Conservation (phyloP, 2,329 filamentous ascomycete species). For the Hypoxylon sp. region DNA sequence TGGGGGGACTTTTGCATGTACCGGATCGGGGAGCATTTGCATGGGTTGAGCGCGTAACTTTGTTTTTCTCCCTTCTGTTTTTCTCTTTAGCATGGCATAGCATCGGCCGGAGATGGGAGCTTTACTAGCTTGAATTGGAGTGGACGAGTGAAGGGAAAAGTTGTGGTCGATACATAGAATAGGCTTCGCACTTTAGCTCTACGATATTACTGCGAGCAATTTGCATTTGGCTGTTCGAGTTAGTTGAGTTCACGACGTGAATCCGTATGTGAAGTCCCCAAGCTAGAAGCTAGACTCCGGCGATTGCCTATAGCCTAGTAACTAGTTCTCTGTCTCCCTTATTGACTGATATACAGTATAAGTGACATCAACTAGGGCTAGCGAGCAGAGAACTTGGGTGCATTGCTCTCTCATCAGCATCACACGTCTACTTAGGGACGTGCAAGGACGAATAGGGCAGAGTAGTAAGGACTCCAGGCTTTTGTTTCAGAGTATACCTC, state of each 20-base stretch:
- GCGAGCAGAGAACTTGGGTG: neutral
- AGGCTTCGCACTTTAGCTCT: neutral
- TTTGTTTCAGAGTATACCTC: too few relatives aligned
- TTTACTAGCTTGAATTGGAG: constrained; percentile 1
- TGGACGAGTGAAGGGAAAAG: constrained; percentile 4
- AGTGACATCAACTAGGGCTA: neutral
- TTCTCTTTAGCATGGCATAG: constrained; percentile 14
- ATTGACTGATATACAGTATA: neutral
- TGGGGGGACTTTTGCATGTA: constrained; percentile 9
- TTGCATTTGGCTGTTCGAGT: neutral
- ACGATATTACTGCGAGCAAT: neutral
- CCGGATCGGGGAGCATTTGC: constrained; percentile 13
- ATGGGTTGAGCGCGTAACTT: constrained; percentile 5
- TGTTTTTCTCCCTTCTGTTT: neutral
- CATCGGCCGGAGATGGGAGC: constrained; percentile 8
- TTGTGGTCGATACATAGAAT: constrained; percentile 1
- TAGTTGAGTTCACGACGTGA: neutral
- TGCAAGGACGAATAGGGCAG: neutral
- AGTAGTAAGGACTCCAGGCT: neutral
- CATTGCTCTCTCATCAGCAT: neutral
- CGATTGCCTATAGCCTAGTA: neutral
- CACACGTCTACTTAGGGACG: neutral
- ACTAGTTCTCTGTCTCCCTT: neutral
- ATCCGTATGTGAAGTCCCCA: neutral
- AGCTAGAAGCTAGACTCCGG: neutral